These are phyloP conservation scores for Thermoascus crustaceus DNA, from an alignment of 2,329 filamentous ascomycete species.

Conservation along the genomic window DNA sequence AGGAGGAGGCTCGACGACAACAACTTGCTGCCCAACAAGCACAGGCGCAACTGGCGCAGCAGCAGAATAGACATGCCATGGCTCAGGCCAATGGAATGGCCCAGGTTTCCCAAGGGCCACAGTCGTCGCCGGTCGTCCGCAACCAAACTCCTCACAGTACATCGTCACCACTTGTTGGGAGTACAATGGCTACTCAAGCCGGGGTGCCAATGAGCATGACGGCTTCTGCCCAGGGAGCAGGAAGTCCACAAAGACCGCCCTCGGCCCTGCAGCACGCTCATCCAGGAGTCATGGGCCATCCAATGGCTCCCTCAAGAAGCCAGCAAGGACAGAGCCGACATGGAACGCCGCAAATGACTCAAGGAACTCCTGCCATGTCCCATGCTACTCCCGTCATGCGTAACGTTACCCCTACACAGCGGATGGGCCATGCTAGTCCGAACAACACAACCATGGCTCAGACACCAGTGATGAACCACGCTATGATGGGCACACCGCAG, in stretches of 20 bases:
- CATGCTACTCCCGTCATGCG: constrained; percentile 42
- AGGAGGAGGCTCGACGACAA: constrained; percentile 32
- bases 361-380: constrained; percentile 38
- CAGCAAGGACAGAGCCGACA: constrained; percentile 41
- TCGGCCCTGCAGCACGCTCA: constrained; percentile 41
- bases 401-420: constrained; percentile 40
- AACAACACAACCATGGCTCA: constrained; percentile 33
- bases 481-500: constrained; percentile 33
- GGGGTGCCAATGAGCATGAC: constrained; percentile 38
- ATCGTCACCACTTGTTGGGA: constrained; percentile 38
- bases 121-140: constrained; percentile 40
- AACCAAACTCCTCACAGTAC: constrained; percentile 39
- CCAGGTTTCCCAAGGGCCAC: constrained; percentile 30
- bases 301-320: constrained; percentile 38
- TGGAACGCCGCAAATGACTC: constrained; percentile 41
- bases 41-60: constrained; percentile 33
- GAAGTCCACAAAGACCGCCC: constrained; percentile 38
- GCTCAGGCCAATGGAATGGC: constrained; percentile 33
- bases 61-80: constrained; percentile 47
- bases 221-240: constrained; percentile 37
- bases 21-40: constrained; percentile 40
- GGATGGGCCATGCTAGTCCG: constrained; percentile 40
- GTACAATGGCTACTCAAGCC: constrained; percentile 29
- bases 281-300: constrained; percentile 36
- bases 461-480: constrained; percentile 39